Conservation (phyloP, 371 early-diverging fungal species). For the Mycotypha africana region DNA sequence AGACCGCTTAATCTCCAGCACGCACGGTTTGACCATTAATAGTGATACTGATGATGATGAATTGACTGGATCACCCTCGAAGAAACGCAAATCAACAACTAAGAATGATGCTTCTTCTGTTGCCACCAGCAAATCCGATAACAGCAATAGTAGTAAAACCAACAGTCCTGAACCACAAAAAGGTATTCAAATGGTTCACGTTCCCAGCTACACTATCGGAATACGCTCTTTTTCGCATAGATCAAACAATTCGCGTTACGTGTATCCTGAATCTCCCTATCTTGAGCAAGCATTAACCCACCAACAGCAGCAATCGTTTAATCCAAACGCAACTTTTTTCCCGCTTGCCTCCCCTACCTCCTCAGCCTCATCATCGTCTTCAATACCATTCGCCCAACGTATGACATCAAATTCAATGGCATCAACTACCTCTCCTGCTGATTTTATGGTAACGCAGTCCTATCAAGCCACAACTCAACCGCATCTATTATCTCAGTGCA, state of each 20-base stretch:
- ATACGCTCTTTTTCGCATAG: neutral
- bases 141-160: no score
- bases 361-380: constrained; percentile 24
- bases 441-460: no score
- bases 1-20: constrained; percentile 23
- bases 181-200: constrained; percentile 32
- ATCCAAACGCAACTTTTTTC: constrained; percentile 8
- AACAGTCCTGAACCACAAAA: constrained; percentile 18
- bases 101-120: neutral
- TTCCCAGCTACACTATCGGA: constrained; percentile 31
- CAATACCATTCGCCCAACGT: no score
- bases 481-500: no score
- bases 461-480: no score
- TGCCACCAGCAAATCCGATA: no score
- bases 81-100: constrained; percentile 17
- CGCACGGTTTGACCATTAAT: constrained; percentile 19
- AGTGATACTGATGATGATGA: neutral
- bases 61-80: constrained; percentile 15
- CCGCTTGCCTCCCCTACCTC: constrained; percentile 27
- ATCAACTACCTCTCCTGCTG: no score
- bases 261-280: neutral
- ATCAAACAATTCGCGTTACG: neutral
- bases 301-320: constrained; percentile 8
- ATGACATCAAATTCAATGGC: no score
- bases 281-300: constrained; percentile 1